Conservation (phyloP, 345 rosid genomes). For the Jatropha curcas region DNA sequence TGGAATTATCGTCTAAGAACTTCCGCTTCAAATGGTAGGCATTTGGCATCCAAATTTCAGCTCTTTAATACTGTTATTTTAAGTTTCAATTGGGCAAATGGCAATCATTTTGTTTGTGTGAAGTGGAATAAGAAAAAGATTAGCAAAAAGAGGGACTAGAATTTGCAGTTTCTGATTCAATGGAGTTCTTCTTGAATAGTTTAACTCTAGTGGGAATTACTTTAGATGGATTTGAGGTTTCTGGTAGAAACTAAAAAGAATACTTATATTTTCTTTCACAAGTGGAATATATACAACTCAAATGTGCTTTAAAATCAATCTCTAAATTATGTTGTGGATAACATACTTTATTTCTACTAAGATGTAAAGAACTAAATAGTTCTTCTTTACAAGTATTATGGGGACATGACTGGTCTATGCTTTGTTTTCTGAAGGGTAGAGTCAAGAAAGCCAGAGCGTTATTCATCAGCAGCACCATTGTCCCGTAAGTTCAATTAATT, state of each 20-base stretch:
- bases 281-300: neutral
- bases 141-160: too few relatives aligned
- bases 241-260: neutral
- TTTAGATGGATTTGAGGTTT: neutral
- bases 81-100: neutral
- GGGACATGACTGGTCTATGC: slow-evolving; percentile 25
- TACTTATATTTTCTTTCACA: neutral
- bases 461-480: slow-evolving; percentile 93
- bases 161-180: too few relatives aligned
- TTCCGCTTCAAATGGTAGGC: slow-evolving; percentile 76
- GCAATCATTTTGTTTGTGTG: neutral
- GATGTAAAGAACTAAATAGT: slow-evolving; percentile 1
- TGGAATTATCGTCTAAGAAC: slow-evolving; percentile 60
- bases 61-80: neutral
- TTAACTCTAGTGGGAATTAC: too few relatives aligned
- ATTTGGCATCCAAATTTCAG: slow-evolving; percentile 9
- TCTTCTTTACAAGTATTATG: slow-evolving; percentile 4
- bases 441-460: slow-evolving; percentile 96
- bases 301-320: neutral
- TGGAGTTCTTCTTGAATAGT: neutral
- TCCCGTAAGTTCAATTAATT: slow-evolving; percentile 58
- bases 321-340: neutral
- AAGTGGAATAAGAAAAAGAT: too few relatives aligned
- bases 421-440: slow-evolving; percentile 63
- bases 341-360: slow-evolving; percentile 1